Evolutionary conservation across 2,329 filamentous ascomycete species (phyloP).

Genomic region (Diaporthe vaccinii): DNA sequence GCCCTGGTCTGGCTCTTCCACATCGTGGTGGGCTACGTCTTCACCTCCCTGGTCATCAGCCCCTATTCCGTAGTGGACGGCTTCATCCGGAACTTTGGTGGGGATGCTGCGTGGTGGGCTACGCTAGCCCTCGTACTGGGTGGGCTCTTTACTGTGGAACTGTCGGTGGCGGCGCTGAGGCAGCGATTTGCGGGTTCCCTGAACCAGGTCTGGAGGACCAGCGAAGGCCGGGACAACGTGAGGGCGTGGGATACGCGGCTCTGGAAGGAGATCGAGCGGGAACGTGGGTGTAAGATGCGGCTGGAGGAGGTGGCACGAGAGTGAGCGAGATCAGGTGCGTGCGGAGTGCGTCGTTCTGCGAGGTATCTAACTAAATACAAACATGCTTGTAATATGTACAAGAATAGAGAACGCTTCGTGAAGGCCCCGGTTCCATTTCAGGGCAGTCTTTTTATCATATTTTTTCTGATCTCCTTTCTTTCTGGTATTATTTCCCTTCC

Average conservation of each 20-base stretch:
- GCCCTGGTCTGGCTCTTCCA: constrained; percentile 82
- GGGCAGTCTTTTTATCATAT: not conserved
- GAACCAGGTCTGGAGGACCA: constrained; percentile 21
- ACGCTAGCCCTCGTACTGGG: constrained; percentile 75
- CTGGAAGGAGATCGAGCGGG: constrained; percentile 71
- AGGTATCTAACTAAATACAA: constrained; percentile 18
- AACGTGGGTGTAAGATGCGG: constrained; percentile 48
- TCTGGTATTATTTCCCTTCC: not conserved
- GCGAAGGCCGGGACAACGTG: constrained; percentile 42
- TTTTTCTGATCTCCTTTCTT: not conserved
- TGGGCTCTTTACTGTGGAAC: constrained; percentile 74
- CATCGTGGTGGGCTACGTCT: constrained; percentile 70
- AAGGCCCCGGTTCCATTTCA: not conserved
- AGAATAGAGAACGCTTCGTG: constrained; percentile 12
- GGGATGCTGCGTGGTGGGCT: constrained; percentile 80
- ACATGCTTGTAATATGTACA: constrained; percentile 24
- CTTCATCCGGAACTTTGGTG: constrained; percentile 77
- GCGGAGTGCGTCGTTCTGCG: constrained; percentile 3
- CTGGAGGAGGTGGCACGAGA: constrained; percentile 8
- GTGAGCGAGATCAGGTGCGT: not conserved
- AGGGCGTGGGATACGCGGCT: constrained; percentile 67
- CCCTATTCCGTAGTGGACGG: constrained; percentile 78
- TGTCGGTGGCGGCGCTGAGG: constrained; percentile 66
- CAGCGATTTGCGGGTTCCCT: constrained; percentile 46
- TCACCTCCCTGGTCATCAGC: constrained; percentile 66